These are phyloP conservation scores for Lactarius trivialis DNA, from an alignment of 768 basidiomycete genomes.

Conservation along the genomic window DNA sequence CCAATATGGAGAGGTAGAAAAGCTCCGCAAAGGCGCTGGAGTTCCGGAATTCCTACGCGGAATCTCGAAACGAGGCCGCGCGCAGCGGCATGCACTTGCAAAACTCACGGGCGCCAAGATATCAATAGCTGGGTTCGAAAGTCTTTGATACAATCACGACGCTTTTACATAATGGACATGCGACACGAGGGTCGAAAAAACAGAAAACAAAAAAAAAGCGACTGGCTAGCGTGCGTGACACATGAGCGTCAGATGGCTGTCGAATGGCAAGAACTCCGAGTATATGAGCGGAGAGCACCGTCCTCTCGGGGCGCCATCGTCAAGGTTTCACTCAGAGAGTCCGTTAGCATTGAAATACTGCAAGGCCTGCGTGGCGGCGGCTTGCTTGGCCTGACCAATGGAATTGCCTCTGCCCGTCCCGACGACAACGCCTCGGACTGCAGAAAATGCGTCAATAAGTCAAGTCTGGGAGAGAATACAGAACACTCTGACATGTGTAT, in stretches of 20 bases:
- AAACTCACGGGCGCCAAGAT: neutral
- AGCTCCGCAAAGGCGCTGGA: neutral
- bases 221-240: neutral
- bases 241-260: neutral
- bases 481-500: constrained; percentile 7
- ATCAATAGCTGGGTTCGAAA: neutral
- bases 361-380: constrained; percentile 1
- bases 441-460: neutral
- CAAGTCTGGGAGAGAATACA: no score
- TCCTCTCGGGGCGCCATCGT: neutral
- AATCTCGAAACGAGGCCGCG: neutral
- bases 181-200: neutral
- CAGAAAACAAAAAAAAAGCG: neutral
- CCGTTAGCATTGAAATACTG: neutral
- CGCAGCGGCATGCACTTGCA: neutral
- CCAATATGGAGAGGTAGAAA: neutral
- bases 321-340: neutral
- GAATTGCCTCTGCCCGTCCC: neutral
- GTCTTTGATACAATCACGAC: neutral
- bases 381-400: neutral
- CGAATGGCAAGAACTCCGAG: neutral
- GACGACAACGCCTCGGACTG: neutral
- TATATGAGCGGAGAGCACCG: neutral
- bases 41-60: neutral
- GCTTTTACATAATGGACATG: neutral